A percentile compares a stretch with the other conserved stretches of the same genome.
phyloP scores from a whole-genome alignment of 2,329 filamentous ascomycete species.

The Trichoderma simmonsii region DNA sequence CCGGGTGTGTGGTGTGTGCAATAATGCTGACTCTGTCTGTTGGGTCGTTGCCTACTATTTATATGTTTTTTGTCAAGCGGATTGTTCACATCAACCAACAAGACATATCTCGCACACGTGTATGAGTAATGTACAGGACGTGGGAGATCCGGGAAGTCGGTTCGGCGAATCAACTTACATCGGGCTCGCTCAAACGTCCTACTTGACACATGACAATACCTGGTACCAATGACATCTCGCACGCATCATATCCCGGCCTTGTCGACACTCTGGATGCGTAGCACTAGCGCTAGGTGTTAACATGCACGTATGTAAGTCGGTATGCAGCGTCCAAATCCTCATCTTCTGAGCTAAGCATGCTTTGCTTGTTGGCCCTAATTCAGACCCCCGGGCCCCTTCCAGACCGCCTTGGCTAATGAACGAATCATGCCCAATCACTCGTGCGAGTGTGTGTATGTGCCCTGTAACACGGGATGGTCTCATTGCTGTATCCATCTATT shows the following conservation, averaged over 20 bases:
- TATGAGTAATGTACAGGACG: neutral
- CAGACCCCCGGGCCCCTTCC: neutral
- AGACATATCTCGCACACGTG: neutral
- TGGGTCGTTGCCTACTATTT: neutral
- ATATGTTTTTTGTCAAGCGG: neutral
- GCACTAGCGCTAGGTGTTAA: neutral
- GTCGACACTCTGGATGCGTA: neutral
- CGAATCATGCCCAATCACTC: neutral
- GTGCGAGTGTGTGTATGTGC: neutral
- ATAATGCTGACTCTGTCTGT: neutral
- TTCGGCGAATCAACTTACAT: neutral
- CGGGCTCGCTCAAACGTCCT: neutral
- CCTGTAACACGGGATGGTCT: neutral
- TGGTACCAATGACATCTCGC: neutral
- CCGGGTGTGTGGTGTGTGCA: neutral
- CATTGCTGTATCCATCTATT: neutral
- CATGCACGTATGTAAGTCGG: constrained; percentile 1
- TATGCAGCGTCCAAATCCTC: neutral
- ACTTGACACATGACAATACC: neutral
- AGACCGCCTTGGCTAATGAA: neutral
- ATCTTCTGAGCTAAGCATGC: neutral
- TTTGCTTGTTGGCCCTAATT: constrained; percentile 1
- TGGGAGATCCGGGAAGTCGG: neutral
- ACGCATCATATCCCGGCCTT: neutral
- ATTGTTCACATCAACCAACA: neutral